phyloP scores from a whole-genome alignment of 1,284 basidiomycete genomes.

The Porogramme epimiltina region DNA sequence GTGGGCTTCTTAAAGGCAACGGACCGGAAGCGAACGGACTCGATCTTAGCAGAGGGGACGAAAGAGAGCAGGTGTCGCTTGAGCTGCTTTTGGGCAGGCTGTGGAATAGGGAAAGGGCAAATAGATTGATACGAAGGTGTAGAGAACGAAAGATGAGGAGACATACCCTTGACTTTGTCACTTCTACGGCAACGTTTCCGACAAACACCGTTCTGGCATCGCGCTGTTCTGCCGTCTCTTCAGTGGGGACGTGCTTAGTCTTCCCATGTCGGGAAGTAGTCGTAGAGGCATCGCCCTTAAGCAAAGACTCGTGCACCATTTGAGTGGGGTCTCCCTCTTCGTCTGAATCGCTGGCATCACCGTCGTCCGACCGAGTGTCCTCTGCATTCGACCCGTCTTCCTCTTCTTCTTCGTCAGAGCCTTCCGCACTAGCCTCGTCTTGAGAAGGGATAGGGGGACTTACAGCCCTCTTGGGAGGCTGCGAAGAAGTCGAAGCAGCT shows the following conservation, averaged over 20 bases:
- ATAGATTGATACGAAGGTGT: slow-evolving; percentile 4
- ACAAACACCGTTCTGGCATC: slow-evolving; percentile 89
- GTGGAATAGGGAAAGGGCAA: background rate
- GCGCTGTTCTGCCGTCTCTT: slow-evolving; percentile 70
- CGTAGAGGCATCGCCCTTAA: slow-evolving; percentile 11
- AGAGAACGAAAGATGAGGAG: background rate
- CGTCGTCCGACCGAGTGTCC: background rate
- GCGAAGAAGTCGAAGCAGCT: slow-evolving; percentile 4
- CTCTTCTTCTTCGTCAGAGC: slow-evolving; percentile 4
- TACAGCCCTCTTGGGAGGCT: background rate
- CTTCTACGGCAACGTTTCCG: slow-evolving; percentile 85
- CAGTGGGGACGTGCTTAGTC: slow-evolving; percentile 52
- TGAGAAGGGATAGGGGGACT: background rate
- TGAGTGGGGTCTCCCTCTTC: slow-evolving; percentile 40
- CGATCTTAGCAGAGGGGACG: slow-evolving; percentile 76
- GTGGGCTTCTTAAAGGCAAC: slow-evolving; percentile 86
- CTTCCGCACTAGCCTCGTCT: slow-evolving; percentile 3
- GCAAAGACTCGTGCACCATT: slow-evolving; percentile 49
- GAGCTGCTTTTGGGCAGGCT: slow-evolving; percentile 68
- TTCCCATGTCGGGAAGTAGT: slow-evolving; percentile 28
- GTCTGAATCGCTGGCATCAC: slow-evolving; percentile 27
- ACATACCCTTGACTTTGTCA: slow-evolving; percentile 75
- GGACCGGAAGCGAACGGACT: slow-evolving; percentile 90
- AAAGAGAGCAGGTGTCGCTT: slow-evolving; percentile 72
- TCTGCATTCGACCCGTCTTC: slow-evolving; percentile 10